phyloP scores from a whole-genome alignment of 257 asterid genomes.

The Solanum boliviense region DNA sequence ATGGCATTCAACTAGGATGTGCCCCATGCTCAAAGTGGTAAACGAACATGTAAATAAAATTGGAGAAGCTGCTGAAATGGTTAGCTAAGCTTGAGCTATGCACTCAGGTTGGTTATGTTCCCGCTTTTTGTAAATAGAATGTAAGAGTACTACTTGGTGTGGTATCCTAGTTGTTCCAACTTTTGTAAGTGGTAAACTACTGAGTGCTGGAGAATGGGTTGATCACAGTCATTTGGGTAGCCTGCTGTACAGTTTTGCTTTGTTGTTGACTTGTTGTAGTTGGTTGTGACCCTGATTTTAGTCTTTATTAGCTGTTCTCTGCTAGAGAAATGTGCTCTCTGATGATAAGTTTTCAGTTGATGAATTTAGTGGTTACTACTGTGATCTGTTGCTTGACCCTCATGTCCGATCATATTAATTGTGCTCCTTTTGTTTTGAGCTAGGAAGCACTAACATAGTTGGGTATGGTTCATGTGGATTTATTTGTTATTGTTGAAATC shows the following conservation, averaged over 20 bases:
- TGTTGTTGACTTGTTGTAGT: neutral
- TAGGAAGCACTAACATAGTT: neutral
- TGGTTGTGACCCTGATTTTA: neutral
- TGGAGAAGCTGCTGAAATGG: conserved; percentile 50
- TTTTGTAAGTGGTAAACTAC: neutral
- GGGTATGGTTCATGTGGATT: neutral
- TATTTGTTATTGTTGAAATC: neutral
- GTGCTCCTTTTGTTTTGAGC: neutral
- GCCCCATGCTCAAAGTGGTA: conserved; percentile 55
- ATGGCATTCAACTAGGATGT: conserved; percentile 69
- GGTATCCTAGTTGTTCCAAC: neutral
- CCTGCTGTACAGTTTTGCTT: neutral
- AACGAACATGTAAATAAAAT: conserved; percentile 36
- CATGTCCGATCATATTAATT: neutral
- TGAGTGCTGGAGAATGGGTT: neutral
- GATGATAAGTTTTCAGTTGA: neutral
- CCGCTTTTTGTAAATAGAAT: conserved; percentile 8
- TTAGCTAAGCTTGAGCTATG: conserved; percentile 40
- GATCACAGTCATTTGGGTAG: neutral
- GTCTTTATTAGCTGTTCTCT: neutral
- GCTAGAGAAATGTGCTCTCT: neutral
- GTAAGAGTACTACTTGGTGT: conserved; percentile 12
- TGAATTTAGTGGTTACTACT: neutral
- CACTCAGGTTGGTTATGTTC: conserved; percentile 56
- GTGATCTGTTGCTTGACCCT: neutral